Evolutionary conservation across 192 early-diverging fungal genomes (phyloP), one percentile per base, ranked within the genome.

Genomic region (Coemansia sp.): DNA sequence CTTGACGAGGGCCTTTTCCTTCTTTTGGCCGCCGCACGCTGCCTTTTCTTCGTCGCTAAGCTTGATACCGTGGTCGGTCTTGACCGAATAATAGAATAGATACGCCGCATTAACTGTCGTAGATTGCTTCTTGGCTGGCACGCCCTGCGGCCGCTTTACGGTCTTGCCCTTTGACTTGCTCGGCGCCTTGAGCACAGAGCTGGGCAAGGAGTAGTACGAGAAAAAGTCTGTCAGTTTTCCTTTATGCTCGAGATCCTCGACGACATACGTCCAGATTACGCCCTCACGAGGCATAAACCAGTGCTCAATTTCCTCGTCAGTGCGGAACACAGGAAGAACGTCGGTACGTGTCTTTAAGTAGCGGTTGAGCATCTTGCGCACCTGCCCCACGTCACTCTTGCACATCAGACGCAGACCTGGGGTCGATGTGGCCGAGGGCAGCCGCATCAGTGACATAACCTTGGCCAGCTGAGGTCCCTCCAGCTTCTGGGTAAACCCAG

Each of bases 181-280:
- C 21, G 83, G 70, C 69, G 91, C 71, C 65, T 86, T 87, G 52
- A 96, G 90, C 23, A 94, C 91, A 2, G 88, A 84, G 47, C 93
- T 95, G n/a, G 95, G 91, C 40, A 99, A 82, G 62, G 85, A 87
- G 80, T 98, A 99, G 81, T 96, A 99, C 6, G 93, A 93, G 55
- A 93, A 81, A 61, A 99, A 93, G 62, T 98, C 91, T 2, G 88
- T 88, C 57, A 99, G 73, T 43, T 83, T 73, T 34, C 85, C 73
- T 0, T 82, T 60, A 63, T 85, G 61, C 62, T 72, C 53, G 71
- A 78, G 42, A 84, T 80, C 84, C 62, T 94, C 89, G 4, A 93
- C 92, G n/a, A 98, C 97, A 67, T 91, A 98, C 46, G 90, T 91
- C 87, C 88, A 95, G 17, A 99, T 82, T 7, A 99, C 97, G 25